phyloP scores from a whole-genome alignment of 768 basidiomycete species.

The Nidularia pulvinata region DNA sequence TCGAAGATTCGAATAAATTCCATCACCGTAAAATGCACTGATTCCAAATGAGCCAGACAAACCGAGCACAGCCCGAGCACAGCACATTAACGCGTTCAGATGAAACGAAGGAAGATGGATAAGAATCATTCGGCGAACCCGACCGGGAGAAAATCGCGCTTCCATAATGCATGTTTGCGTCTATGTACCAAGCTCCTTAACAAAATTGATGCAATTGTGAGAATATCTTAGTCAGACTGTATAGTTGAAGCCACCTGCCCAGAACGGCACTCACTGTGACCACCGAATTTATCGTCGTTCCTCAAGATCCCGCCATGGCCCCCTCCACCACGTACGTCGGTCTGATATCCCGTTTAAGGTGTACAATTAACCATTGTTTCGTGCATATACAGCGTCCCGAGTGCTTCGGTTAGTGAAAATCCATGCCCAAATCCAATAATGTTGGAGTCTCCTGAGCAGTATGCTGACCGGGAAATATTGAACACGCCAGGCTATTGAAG shows the following conservation, averaged over 20 bases:
- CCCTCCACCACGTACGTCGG: conserved; percentile 55
- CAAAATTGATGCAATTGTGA: conserved; percentile 8
- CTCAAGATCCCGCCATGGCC: conserved; percentile 53
- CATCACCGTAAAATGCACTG: background rate
- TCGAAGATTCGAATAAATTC: too few species aligned
- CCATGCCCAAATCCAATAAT: conserved; percentile 5
- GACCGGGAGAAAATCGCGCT: too few species aligned
- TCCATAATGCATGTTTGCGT: too few species aligned
- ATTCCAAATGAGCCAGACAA: background rate
- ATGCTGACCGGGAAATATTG: conserved; percentile 17
- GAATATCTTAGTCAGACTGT: conserved; percentile 38
- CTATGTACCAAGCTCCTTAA: too few species aligned
- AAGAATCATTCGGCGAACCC: too few species aligned
- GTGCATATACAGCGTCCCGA: conserved; percentile 41
- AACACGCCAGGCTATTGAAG: conserved; percentile 76
- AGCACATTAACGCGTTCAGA: background rate
- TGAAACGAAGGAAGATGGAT: too few species aligned
- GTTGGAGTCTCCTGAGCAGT: background rate
- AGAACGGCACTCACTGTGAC: conserved; percentile 13
- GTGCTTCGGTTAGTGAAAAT: conserved; percentile 49
- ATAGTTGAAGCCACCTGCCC: conserved; percentile 40
- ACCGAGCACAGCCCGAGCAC: background rate
- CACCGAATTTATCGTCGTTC: conserved; percentile 32
- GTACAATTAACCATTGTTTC: conserved; percentile 6
- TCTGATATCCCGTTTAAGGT: background rate